A percentile compares a stretch with the other conserved stretches of the same genome.
These are phyloP conservation scores for Lasiosphaeris hirsuta DNA, from an alignment of 495 filamentous ascomycete species.

Conservation along the genomic window DNA sequence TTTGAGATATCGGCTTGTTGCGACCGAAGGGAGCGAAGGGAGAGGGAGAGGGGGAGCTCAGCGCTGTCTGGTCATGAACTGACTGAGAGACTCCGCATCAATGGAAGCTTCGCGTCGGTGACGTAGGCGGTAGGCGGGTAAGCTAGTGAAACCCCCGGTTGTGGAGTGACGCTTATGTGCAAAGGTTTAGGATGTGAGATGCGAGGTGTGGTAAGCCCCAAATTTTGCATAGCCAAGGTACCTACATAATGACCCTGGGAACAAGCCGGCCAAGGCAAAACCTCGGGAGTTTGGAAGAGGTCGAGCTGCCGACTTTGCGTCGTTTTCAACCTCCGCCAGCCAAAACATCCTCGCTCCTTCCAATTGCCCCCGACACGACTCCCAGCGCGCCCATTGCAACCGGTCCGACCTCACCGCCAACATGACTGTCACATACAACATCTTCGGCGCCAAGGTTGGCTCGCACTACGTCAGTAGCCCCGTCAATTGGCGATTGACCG, in stretches of 20 bases:
- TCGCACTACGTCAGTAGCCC: conserved; percentile 79
- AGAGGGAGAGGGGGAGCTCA: not conserved
- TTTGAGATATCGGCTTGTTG: too few species aligned
- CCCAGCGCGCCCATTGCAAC: conserved; percentile 34
- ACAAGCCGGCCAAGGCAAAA: conserved; percentile 13
- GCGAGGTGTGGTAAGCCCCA: not conserved
- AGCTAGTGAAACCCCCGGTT: too few species aligned
- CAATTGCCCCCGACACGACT: conserved; percentile 28
- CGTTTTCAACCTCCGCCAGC: conserved; percentile 22
- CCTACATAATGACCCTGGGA: too few species aligned
- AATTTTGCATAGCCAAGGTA: not conserved
- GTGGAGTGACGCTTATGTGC: too few species aligned
- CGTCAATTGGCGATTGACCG: not conserved
- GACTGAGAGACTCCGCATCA: not conserved
- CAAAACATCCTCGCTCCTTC: conserved; percentile 14
- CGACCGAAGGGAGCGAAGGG: not conserved
- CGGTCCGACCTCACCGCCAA: conserved; percentile 47
- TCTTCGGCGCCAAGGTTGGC: conserved; percentile 87
- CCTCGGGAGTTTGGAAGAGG: conserved; percentile 16
- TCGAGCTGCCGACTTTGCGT: conserved; percentile 18
- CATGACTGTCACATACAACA: conserved; percentile 84
- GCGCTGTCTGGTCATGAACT: not conserved
- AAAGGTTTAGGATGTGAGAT: too few species aligned
- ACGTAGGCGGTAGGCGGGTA: too few species aligned
- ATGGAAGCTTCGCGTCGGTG: not conserved